Evolutionary conservation across 2,329 filamentous ascomycete species (phyloP).

Genomic region (Drechslera avenae): DNA sequence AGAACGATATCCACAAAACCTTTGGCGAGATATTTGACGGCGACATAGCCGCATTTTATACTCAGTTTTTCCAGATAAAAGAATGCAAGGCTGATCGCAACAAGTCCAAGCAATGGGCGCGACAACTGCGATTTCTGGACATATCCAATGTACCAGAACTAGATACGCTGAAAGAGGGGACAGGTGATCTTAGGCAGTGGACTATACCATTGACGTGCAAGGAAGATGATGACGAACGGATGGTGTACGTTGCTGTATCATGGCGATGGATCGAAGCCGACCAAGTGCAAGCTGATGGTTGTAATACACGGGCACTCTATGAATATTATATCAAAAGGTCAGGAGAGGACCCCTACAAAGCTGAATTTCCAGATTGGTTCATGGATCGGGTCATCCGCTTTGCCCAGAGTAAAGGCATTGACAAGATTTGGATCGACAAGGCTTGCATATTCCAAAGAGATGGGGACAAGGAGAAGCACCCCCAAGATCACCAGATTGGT

Average conservation of each 20-base stretch:
- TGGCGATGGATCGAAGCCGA: constrained; percentile 18
- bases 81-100: constrained; percentile 9
- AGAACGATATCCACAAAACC: constrained; percentile 20
- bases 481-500: constrained; percentile 12
- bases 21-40: constrained; percentile 25
- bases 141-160: constrained; percentile 18
- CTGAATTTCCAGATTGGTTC: constrained; percentile 22
- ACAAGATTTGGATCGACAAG: constrained; percentile 24
- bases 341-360: constrained; percentile 8
- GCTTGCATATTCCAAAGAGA: constrained; percentile 27
- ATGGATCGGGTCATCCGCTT: constrained; percentile 26
- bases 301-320: constrained; percentile 1
- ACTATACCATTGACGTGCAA: background rate
- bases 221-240: constrained; percentile 2
- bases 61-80: constrained; percentile 23
- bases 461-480: constrained; percentile 6
- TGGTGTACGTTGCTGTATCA: constrained; percentile 23
- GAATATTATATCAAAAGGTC: constrained; percentile 16
- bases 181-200: background rate
- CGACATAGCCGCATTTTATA: constrained; percentile 11
- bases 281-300: background rate
- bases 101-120: constrained; percentile 16
- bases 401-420: constrained; percentile 13
- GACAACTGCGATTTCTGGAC: constrained; percentile 19
- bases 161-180: background rate